phyloP scores from a whole-genome alignment of 202 grass and related monocot genomes.

The Elaeis oleifera region DNA sequence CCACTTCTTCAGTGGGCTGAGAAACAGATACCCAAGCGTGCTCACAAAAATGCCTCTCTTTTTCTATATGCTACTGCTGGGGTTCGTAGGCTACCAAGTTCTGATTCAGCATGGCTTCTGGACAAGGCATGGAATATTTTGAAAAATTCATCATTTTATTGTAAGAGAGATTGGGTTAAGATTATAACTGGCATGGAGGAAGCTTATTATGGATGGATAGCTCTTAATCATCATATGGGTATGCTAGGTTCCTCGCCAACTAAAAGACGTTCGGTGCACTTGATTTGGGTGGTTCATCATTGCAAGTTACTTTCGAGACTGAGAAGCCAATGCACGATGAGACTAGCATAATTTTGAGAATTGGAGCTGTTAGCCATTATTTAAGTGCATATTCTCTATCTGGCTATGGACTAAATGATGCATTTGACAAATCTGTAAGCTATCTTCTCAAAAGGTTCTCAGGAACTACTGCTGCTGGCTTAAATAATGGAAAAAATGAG shows the following conservation, averaged over 20 bases:
- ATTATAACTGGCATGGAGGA: constrained; percentile 95
- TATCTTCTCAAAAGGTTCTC: constrained; percentile 55
- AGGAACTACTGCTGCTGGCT: constrained; percentile 11
- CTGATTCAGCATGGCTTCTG: constrained; percentile 88
- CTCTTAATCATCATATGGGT: constrained; percentile 75
- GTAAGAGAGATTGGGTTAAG: constrained; percentile 79
- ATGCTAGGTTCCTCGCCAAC: constrained; percentile 56
- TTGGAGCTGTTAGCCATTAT: constrained; percentile 68
- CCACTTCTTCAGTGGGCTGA: constrained; percentile 92
- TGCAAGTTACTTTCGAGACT: constrained; percentile 98
- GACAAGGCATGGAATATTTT: constrained; percentile 88
- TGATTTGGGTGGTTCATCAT: constrained; percentile 94
- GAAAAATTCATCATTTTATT: constrained; percentile 93
- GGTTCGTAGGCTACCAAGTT: constrained; percentile 73
- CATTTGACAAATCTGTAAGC: constrained; percentile 95
- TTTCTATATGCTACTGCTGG: constrained; percentile 96
- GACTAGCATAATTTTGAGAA: constrained; percentile 55
- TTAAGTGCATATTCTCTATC: constrained; percentile 93
- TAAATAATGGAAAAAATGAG: constrained; percentile 49
- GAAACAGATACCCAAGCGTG: constrained; percentile 61
- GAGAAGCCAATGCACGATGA: constrained; percentile 51
- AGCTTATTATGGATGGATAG: constrained; percentile 99
- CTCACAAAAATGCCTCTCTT: constrained; percentile 72
- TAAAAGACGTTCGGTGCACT: constrained; percentile 82
- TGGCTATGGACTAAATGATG: constrained; percentile 97